Conservation (phyloP, 345 rosid genomes). For the Gynandropsis gynandra region DNA sequence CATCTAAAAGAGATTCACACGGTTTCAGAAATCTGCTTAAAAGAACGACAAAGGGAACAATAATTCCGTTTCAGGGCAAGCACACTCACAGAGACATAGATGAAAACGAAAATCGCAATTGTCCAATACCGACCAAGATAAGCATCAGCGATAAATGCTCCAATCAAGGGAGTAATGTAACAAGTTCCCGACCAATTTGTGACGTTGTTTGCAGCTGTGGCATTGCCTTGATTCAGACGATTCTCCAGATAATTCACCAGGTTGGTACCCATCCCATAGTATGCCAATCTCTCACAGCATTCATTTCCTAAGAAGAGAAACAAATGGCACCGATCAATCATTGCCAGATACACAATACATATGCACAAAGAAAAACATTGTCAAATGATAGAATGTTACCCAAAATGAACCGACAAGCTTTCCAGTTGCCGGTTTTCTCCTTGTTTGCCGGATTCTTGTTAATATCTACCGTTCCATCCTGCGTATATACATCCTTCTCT, state of each 20-base stretch:
- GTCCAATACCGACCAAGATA: slow-evolving; percentile 91
- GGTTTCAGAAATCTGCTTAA: neutral
- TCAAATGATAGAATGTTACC: slow-evolving; percentile 34
- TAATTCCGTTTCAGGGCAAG: slow-evolving; percentile 3
- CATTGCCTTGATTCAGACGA: slow-evolving; percentile 67
- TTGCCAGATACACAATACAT: neutral
- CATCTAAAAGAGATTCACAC: neutral
- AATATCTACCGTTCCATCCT: slow-evolving; percentile 73
- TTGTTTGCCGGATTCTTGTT: slow-evolving; percentile 65
- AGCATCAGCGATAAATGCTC: slow-evolving; percentile 93
- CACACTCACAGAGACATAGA: slow-evolving; percentile 68
- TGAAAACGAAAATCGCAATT: slow-evolving; percentile 61
- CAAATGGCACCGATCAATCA: neutral
- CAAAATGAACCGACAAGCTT: slow-evolving; percentile 78
- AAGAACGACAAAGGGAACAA: neutral
- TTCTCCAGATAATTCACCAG: slow-evolving; percentile 70
- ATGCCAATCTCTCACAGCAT: slow-evolving; percentile 94
- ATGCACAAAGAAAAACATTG: neutral
- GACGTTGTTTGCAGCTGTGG: slow-evolving; percentile 67
- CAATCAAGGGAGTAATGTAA: slow-evolving; percentile 75
- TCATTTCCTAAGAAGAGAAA: slow-evolving; percentile 53
- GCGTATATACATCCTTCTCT: slow-evolving; percentile 48
- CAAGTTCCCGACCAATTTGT: slow-evolving; percentile 96
- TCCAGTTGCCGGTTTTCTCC: slow-evolving; percentile 83
- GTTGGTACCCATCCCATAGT: slow-evolving; percentile 98